These are phyloP conservation scores for Agrocybe chaxingu DNA, from an alignment of 768 basidiomycete genomes.

Conservation along the genomic window DNA sequence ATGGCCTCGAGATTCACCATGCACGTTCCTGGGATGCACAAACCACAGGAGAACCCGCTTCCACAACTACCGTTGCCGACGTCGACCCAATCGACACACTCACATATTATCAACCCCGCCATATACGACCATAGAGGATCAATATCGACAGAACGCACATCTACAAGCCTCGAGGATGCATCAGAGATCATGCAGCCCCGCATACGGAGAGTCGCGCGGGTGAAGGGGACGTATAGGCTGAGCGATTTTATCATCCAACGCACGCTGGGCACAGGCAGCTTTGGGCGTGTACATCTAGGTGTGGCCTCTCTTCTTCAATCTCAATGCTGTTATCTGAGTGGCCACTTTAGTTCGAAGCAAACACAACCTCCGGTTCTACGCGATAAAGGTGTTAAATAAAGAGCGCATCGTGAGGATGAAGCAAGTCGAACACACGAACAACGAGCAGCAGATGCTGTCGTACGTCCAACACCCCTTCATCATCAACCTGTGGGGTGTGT, in stretches of 20 bases:
- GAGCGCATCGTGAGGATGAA: conserved; percentile 90
- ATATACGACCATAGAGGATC: conserved; percentile 60
- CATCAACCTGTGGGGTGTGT: conserved; percentile 94
- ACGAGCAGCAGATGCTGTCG: conserved; percentile 85
- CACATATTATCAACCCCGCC: conserved; percentile 24
- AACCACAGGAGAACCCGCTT: conserved; percentile 18
- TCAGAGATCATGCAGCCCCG: conserved; percentile 15
- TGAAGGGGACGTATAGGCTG: conserved; percentile 68
- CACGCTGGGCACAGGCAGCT: conserved; percentile 92
- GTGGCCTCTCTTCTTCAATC: conserved; percentile 12
- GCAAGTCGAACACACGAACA: conserved; percentile 97
- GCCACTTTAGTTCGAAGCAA: conserved; percentile 70
- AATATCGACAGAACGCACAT: conserved; percentile 67
- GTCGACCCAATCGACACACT: conserved; percentile 27
- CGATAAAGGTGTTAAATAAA: conserved; percentile 92
- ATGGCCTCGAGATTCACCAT: conserved; percentile 48
- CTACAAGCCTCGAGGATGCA: conserved; percentile 28
- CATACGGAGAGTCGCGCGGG: conserved; percentile 28
- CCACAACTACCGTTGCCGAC: conserved; percentile 21
- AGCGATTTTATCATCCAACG: conserved; percentile 78
- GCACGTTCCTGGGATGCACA: conserved; percentile 31
- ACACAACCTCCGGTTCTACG: conserved; percentile 94
- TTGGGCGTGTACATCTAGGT: conserved; percentile 95
- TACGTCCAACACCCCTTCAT: conserved; percentile 90
- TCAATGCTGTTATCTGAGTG: conserved; percentile 9